phyloP scores from a whole-genome alignment of 208 protist species.

The Trichomonas gallinae region DNA sequence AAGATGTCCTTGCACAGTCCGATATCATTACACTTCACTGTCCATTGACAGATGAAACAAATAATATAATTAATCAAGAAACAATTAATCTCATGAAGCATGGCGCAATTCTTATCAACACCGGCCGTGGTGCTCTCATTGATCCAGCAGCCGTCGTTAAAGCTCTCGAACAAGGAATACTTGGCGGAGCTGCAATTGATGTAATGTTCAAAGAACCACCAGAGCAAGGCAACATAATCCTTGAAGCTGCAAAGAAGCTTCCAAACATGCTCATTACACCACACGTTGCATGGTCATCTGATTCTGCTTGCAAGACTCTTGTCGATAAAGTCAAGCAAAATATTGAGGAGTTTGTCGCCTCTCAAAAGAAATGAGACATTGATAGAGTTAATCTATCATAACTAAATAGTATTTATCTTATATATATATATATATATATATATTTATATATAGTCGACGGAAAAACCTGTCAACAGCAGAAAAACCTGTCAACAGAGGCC shows the following conservation, averaged over 20 bases:
- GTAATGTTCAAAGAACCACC: conserved; percentile 34
- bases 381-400: no score
- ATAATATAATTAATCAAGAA: conserved; percentile 12
- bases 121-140: conserved; percentile 29
- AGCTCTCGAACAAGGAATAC: conserved; percentile 13
- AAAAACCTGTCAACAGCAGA: no score
- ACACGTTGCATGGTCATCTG: conserved; percentile 16
- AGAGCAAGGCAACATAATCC: not conserved
- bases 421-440: no score
- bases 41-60: conserved; percentile 30
- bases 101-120: conserved; percentile 33
- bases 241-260: not conserved
- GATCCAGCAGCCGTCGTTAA: conserved; percentile 26
- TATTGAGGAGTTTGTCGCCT: not conserved
- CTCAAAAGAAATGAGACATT: no score
- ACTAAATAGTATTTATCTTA: no score
- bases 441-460: no score
- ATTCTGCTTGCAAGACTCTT: not conserved
- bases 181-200: conserved; percentile 32
- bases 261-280: conserved; percentile 30
- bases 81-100: conserved; percentile 35
- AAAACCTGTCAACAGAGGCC: no score
- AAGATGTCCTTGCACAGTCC: not conserved
- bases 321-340: not conserved
- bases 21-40: conserved; percentile 33